Evolutionary conservation across 2,329 filamentous ascomycete genomes (phyloP).

Genomic region (Alternaria solani): DNA sequence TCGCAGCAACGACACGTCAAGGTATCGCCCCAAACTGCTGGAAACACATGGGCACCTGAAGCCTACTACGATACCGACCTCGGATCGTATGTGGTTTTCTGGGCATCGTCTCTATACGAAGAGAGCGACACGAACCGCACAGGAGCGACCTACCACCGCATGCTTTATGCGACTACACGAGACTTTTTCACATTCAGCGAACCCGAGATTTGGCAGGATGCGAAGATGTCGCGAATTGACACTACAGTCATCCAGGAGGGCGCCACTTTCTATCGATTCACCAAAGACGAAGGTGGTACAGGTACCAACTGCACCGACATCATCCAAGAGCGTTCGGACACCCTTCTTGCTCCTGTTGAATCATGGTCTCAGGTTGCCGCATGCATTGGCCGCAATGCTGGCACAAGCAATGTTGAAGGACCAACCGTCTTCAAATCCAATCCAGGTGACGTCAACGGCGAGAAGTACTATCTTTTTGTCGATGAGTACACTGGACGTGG

Average conservation of each 20-base stretch:
- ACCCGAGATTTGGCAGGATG: constrained; percentile 61
- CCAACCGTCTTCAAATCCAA: constrained; percentile 63
- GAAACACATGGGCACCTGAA: constrained; percentile 64
- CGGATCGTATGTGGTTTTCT: constrained; percentile 57
- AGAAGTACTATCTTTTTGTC: constrained; percentile 65
- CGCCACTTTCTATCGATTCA: constrained; percentile 61
- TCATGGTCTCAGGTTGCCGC: constrained; percentile 57
- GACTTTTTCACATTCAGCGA: constrained; percentile 62
- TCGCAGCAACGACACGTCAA: constrained; percentile 60
- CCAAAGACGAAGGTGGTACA: constrained; percentile 62
- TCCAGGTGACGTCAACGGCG: constrained; percentile 58
- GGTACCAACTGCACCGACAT: constrained; percentile 63
- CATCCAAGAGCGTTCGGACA: constrained; percentile 60
- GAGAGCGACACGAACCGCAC: constrained; percentile 54
- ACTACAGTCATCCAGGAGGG: constrained; percentile 59
- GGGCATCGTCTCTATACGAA: constrained; percentile 58
- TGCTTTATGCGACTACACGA: constrained; percentile 61
- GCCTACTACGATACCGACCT: constrained; percentile 59
- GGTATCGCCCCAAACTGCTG: constrained; percentile 59
- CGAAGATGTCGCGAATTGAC: constrained; percentile 61
- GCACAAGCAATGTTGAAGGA: constrained; percentile 60
- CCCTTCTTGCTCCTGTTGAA: constrained; percentile 52
- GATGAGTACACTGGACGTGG: constrained; percentile 62
- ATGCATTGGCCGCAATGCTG: constrained; percentile 62
- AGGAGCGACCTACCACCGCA: constrained; percentile 59